Base-by-base conservation (phyloP, 306 rosid species). In the Glycine tomentella region DNA sequence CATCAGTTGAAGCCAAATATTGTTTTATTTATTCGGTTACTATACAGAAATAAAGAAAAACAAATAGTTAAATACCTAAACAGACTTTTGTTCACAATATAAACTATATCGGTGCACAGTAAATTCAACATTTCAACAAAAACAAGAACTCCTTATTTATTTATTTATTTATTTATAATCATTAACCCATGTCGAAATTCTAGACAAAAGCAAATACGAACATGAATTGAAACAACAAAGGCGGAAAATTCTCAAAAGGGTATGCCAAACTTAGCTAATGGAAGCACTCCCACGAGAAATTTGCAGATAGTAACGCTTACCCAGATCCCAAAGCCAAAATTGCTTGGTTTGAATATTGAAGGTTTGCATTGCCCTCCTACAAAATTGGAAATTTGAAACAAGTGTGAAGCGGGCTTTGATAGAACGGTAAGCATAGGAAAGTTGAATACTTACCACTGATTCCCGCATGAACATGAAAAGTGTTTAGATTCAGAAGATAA, bases 401-500 rank as follows among this genome's bases (percentile, higher is more conserved):
- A 36, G 31, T 1, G 31, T 25, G 69, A 76, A 2, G 9, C 31
- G 31, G 31, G 2, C 31, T 16, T 17, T 46, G 40, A 69, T 12
- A 77, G 64, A 33, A 65, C 4, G 4, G 44, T 9, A 31, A 69
- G 48, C 59, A 84, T 4, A 57, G 12, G 63, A 68, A 40, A 68
- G 31, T 25, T 4, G 72, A 74, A 59, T 25, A 8, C 15, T 9
- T 72, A 85, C 88, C 86, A 33, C 34, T 44, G 74, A 66, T 51
- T 80, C 8, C 68, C 0, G 79, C 16, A 74, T 12, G 59, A 48
- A 48, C 38, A 68, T 57, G 71, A 72, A 82, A 33, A 57, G 83
- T 67, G 81, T 68, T 81, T 6, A 85, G 75, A 74, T 61, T 73
- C 14, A 78, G 71, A 82, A 82, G 81, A 77, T 78, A 85, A 73